Base-by-base conservation (phyloP, 2,329 filamentous ascomycete genomes). In the Colletotrichum tamarilloi region DNA sequence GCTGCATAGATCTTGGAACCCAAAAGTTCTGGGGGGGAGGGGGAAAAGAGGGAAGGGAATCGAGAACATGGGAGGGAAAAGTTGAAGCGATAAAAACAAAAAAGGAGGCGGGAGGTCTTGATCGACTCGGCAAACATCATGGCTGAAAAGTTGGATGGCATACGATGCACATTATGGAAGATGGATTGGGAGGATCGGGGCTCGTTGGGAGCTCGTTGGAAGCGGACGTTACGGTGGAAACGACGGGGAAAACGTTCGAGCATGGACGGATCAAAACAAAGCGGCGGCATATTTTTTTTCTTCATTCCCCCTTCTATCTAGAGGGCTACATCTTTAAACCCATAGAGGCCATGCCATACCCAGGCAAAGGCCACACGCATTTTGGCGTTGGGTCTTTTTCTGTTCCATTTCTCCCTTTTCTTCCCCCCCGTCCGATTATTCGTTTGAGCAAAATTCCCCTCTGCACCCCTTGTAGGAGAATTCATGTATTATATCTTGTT, bases 281-380 rank as follows among this genome's bases (percentile, higher is more conserved):
- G 42, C 42, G 42, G 19, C 42, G 42, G 42, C 42, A 49, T 32
- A 32, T 32, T 9, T 32, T 19, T 22, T 28, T 55, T 28, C 52
- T 55, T 28, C 52, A 2, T 28, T 55, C 11, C n/a, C 22, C 52
- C 26, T 12, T 7, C 6, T 49, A 19, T 49, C 8, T 49, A 19
- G 19, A n/a, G 19, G 42, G 42, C 42, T n/a, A 49, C 42, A 49
- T 49, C 19, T n/a, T 4, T 49, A n/a, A 49, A 49, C 42, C 28
- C 2, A 7, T 32, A 32, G 28, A 62, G 35, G 67, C 60, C 35
- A n/a, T 30, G 28, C 12, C 24, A 26, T 42, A 14, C 3, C 30
- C 42, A n/a, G 11, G 12, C 56, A 38, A 30, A 57, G 60, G 42
- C 55, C 38, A 60, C 32, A 46, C 22, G 65, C 69, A 59, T 59